Percentiles rank a stretch among this genome's conserved stretches.
Evolutionary conservation across 2,329 filamentous ascomycete species (phyloP).

Genomic region (Penicillium sp.): DNA sequence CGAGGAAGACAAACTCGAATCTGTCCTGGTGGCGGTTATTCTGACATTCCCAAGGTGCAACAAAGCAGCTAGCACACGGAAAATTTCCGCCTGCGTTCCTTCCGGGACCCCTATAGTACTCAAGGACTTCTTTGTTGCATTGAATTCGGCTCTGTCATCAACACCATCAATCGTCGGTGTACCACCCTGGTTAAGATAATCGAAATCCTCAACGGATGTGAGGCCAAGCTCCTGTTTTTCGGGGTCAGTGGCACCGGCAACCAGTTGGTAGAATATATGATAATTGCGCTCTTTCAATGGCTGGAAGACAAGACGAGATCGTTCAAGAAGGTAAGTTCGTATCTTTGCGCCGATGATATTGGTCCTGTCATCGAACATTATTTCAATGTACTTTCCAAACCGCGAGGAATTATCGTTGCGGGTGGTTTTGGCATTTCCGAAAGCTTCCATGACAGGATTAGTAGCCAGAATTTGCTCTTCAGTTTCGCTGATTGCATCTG

Average conservation of each 20-base stretch:
- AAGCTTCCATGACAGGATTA: conserved; percentile 99
- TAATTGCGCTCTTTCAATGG: conserved; percentile 97
- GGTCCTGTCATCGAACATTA: conserved; percentile 91
- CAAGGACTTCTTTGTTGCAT: conserved; percentile 76
- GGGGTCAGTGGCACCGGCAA: conserved; percentile 78
- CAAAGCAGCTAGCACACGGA: conserved; percentile 79
- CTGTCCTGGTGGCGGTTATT: conserved; percentile 79
- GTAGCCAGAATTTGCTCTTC: conserved; percentile 97
- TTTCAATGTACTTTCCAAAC: conserved; percentile 99
- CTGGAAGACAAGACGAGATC: conserved; percentile 92
- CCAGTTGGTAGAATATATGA: conserved; percentile 96
- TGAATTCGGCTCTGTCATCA: conserved; percentile 88
- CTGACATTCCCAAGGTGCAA: conserved; percentile 94
- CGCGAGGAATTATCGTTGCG: conserved; percentile 97
- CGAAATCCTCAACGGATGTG: conserved; percentile 76
- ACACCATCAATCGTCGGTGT: conserved; percentile 86
- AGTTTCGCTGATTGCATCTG: conserved; percentile 85
- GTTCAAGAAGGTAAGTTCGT: conserved; percentile 86
- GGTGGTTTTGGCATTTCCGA: conserved; percentile 99
- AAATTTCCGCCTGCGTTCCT: conserved; percentile 71
- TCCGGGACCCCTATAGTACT: conserved; percentile 74
- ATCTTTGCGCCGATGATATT: conserved; percentile 98
- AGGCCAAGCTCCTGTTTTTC: conserved; percentile 73
- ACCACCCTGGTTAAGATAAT: conserved; percentile 92
- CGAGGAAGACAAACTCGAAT: conserved; percentile 67